Evolutionary conservation across 495 filamentous ascomycete genomes (phyloP).

Genomic region (Trichoderma asperelloides): DNA sequence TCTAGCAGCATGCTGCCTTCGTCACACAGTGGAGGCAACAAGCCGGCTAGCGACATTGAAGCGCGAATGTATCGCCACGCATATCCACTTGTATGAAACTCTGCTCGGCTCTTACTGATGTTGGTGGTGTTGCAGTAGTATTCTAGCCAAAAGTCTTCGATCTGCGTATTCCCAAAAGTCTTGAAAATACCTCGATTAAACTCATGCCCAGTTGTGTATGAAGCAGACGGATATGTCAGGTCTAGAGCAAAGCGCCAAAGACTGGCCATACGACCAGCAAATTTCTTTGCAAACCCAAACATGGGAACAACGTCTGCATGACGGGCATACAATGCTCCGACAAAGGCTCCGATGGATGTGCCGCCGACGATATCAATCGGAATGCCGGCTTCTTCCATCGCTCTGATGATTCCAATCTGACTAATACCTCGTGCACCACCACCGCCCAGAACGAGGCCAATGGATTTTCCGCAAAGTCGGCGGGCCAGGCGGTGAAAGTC

Average conservation of each 20-base stretch:
- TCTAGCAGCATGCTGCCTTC: conserved; percentile 94
- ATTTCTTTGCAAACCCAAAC: conserved; percentile 93
- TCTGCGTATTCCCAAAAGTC: conserved; percentile 89
- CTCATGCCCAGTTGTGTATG: conserved; percentile 96
- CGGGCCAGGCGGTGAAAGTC: conserved; percentile 93
- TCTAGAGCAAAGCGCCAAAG: conserved; percentile 97
- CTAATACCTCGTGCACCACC: conserved; percentile 87
- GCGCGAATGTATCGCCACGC: conserved; percentile 94
- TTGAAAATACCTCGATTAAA: conserved; percentile 99
- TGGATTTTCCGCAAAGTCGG: conserved; percentile 85
- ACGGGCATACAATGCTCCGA: conserved; percentile 88
- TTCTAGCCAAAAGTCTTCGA: conserved; percentile 98
- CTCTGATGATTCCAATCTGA: conserved; percentile 88
- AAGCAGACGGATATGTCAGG: conserved; percentile 86
- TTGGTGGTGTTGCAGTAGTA: conserved; percentile 99
- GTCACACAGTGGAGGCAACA: conserved; percentile 89
- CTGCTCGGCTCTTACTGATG: conserved; percentile 78
- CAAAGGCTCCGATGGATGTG: conserved; percentile 96
- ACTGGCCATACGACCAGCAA: conserved; percentile 90
- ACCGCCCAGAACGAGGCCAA: conserved; percentile 88
- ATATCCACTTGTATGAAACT: conserved; percentile 91
- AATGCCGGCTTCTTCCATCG: conserved; percentile 91
- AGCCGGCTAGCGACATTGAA: conserved; percentile 89
- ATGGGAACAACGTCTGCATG: conserved; percentile 96
- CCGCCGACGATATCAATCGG: conserved; percentile 94